Percentiles rank a stretch among this genome's conserved stretches.
These are phyloP conservation scores for Pleurotus eryngii DNA, from an alignment of 768 basidiomycete genomes.

Conservation along the genomic window DNA sequence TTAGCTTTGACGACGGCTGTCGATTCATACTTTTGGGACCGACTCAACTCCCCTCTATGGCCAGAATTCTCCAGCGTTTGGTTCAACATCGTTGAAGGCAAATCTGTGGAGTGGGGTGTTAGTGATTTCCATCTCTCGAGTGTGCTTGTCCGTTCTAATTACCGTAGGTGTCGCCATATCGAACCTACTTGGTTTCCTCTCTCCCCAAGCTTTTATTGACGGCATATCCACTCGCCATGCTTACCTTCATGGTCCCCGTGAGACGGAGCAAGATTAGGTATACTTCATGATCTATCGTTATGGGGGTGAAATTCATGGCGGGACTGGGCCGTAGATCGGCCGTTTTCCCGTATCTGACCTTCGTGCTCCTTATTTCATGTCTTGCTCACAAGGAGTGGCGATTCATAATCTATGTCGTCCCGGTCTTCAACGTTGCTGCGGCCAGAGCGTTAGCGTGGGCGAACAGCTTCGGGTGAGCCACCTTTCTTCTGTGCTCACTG, in stretches of 20 bases:
- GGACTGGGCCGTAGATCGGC: slow-evolving; percentile 35
- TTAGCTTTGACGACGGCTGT: slow-evolving; percentile 59
- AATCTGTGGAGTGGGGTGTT: slow-evolving; percentile 92
- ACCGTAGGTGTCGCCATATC: slow-evolving; percentile 62
- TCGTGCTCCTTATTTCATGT: slow-evolving; percentile 63
- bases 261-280: slow-evolving; percentile 28
- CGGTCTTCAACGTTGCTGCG: slow-evolving; percentile 76
- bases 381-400: slow-evolving; percentile 98
- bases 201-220: slow-evolving; percentile 79
- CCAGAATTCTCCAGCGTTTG: slow-evolving; percentile 77
- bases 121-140: slow-evolving; percentile 23
- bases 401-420: slow-evolving; percentile 87
- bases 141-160: background rate
- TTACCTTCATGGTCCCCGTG: slow-evolving; percentile 37
- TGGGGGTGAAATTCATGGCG: too few species aligned
- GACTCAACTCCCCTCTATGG: slow-evolving; percentile 58
- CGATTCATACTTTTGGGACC: slow-evolving; percentile 87
- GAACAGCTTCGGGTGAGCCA: slow-evolving; percentile 41
- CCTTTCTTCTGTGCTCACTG: background rate
- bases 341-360: slow-evolving; percentile 47
- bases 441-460: slow-evolving; percentile 61
- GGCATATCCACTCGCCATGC: slow-evolving; percentile 54
- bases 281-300: too few species aligned
- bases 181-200: slow-evolving; percentile 60
- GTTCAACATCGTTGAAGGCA: slow-evolving; percentile 87